Conservation (phyloP, 345 rosid genomes). For the Lepidium didymum region DNA sequence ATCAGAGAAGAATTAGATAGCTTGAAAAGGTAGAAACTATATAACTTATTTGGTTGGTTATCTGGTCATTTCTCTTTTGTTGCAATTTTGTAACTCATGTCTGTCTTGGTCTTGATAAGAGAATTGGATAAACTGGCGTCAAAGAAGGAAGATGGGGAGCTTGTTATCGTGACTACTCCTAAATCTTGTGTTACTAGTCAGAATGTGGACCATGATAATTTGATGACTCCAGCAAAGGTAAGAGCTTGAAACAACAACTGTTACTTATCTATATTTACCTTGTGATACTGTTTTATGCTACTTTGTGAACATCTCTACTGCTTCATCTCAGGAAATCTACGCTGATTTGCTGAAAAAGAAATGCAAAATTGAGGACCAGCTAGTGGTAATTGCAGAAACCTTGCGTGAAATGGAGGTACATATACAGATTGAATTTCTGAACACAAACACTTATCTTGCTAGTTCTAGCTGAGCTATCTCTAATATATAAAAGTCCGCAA, state of each 20-base stretch:
- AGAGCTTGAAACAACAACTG: neutral
- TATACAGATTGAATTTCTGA: neutral
- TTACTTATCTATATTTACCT: neutral
- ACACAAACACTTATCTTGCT: neutral
- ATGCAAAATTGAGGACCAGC: slow-evolving; percentile 47
- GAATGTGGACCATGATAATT: slow-evolving; percentile 32
- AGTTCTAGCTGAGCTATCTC: neutral
- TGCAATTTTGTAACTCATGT: neutral
- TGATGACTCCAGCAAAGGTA: slow-evolving; percentile 51
- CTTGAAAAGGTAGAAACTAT: slow-evolving; percentile 39
- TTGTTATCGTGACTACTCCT: slow-evolving; percentile 31
- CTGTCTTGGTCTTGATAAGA: slow-evolving; percentile 25
- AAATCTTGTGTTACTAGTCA: slow-evolving; percentile 34
- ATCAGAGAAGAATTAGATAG: slow-evolving; percentile 26
- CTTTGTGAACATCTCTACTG: neutral
- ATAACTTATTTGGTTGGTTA: neutral
- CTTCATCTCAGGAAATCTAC: slow-evolving; percentile 45
- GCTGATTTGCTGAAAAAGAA: slow-evolving; percentile 50
- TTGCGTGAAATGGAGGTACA: slow-evolving; percentile 50
- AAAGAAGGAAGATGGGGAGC: slow-evolving; percentile 45
- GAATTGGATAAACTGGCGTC: slow-evolving; percentile 35
- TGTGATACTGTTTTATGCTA: neutral
- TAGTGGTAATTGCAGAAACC: slow-evolving; percentile 41
- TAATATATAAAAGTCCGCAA: neutral
- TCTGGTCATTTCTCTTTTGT: neutral